A percentile compares a stretch with the other conserved stretches of the same genome.
Evolutionary conservation across 768 basidiomycete genomes (phyloP).

Genomic region (Tylopilus vinaceipallidus): DNA sequence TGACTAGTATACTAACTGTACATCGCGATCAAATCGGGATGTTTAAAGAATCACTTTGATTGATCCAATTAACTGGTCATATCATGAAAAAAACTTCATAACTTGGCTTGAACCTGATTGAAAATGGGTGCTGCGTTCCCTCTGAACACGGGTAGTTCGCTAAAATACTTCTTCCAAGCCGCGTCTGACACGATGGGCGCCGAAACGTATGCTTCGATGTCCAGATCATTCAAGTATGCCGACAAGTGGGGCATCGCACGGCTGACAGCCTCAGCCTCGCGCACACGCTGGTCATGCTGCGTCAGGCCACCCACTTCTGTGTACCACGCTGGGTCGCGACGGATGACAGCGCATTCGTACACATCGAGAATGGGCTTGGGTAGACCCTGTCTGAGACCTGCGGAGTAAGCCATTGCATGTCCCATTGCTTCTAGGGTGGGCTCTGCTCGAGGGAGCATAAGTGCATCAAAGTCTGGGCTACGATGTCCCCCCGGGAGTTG

Average conservation of each 20-base stretch:
- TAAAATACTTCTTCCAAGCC: conserved; percentile 48
- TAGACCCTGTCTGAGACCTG: conserved; percentile 42
- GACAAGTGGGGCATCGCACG: conserved; percentile 31
- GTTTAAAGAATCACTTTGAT: too few relatives aligned
- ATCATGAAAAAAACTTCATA: too few relatives aligned
- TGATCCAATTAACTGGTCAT: too few relatives aligned
- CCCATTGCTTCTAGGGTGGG: conserved; percentile 56
- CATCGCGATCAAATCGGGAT: too few relatives aligned
- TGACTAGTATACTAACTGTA: too few relatives aligned
- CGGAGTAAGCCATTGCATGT: conserved; percentile 59
- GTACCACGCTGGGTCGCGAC: conserved; percentile 4
- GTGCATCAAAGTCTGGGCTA: background rate
- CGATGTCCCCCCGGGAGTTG: conserved; percentile 29
- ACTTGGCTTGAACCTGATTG: conserved; percentile 41
- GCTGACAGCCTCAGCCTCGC: conserved; percentile 41
- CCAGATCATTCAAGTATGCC: conserved; percentile 39
- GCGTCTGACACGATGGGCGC: conserved; percentile 55
- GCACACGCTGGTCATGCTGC: conserved; percentile 37
- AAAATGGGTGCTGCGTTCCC: conserved; percentile 40
- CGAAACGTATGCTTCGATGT: conserved; percentile 48
- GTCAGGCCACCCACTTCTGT: background rate
- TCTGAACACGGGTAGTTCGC: conserved; percentile 39
- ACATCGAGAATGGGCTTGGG: conserved; percentile 52
- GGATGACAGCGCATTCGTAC: conserved; percentile 45
- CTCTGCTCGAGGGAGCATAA: conserved; percentile 57